Percentiles rank a stretch among this genome's conserved stretches.
Conservation (phyloP, 805 yeast species). For the Scheffersomyces stipitis region DNA sequence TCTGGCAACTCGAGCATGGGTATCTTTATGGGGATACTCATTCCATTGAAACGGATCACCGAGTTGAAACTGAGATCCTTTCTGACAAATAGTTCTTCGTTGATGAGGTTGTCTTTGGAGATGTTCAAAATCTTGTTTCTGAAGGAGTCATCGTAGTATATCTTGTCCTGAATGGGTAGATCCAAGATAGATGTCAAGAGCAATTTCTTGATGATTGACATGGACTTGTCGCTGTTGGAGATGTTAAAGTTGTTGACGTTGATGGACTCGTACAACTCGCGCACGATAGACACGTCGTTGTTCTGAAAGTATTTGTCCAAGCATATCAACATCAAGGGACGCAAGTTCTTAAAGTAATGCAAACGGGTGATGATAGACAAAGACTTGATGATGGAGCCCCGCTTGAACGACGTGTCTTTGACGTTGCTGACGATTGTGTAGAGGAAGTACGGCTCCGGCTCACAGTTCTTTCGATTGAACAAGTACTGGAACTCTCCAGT, state of each 20-base stretch:
- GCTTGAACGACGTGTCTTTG: conserved; percentile 40
- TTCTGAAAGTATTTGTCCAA: conserved; percentile 46
- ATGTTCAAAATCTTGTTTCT: conserved; percentile 35
- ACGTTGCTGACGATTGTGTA: conserved; percentile 55
- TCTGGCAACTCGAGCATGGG: conserved; percentile 45
- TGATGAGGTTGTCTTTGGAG: conserved; percentile 19
- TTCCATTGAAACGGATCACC: conserved; percentile 33
- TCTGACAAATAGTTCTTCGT: conserved; percentile 38
- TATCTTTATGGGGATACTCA: conserved; percentile 45
- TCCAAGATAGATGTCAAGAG: conserved; percentile 43
- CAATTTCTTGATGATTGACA: conserved; percentile 34
- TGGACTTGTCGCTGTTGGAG: conserved; percentile 12
- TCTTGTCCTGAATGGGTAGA: conserved; percentile 41
- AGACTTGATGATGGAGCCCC: conserved; percentile 63
- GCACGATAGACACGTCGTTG: conserved; percentile 18
- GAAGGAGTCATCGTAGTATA: conserved; percentile 39
- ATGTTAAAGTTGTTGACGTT: conserved; percentile 30
- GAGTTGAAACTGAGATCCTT: conserved; percentile 45
- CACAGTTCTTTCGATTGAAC: conserved; percentile 31
- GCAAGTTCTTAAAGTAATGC: conserved; percentile 54
- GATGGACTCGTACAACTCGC: conserved; percentile 30
- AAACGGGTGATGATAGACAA: conserved; percentile 58
- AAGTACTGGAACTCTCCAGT: conserved; percentile 41
- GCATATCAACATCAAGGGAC: conserved; percentile 55
- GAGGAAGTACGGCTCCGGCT: conserved; percentile 48